These are phyloP conservation scores for Lyophyllum shimeji DNA, from an alignment of 768 basidiomycete species.

Conservation along the genomic window DNA sequence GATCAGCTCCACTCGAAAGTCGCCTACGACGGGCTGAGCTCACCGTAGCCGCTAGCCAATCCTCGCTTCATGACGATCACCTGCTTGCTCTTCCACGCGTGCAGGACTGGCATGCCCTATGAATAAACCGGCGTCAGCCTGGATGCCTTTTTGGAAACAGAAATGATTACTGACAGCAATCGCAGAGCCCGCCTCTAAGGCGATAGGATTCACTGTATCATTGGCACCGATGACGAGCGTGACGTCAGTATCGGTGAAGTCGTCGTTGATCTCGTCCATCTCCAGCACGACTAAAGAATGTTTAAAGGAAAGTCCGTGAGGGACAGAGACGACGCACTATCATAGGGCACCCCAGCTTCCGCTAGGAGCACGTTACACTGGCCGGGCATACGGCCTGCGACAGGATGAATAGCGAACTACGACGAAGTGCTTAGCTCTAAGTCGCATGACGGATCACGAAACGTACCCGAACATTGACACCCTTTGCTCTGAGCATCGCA, in stretches of 20 bases:
- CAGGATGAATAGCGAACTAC: constrained; percentile 83
- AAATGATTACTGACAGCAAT: constrained; percentile 54
- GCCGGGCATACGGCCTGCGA: constrained; percentile 91
- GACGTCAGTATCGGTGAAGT: constrained; percentile 87
- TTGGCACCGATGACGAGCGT: constrained; percentile 91
- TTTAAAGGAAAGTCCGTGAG: neutral
- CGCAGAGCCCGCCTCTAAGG: constrained; percentile 80
- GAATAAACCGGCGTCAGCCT: constrained; percentile 1
- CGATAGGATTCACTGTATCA: constrained; percentile 91
- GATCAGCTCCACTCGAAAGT: neutral
- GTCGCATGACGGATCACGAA: neutral
- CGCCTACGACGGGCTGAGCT: constrained; percentile 11
- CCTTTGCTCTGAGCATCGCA: constrained; percentile 67
- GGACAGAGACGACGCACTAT: constrained; percentile 49
- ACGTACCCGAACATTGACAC: constrained; percentile 67
- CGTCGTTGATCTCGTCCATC: constrained; percentile 95
- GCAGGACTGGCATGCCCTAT: constrained; percentile 88
- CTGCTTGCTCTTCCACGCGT: constrained; percentile 92
- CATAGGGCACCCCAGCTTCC: constrained; percentile 88
- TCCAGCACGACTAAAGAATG: constrained; percentile 74
- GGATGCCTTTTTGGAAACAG: neutral
- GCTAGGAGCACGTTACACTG: constrained; percentile 92
- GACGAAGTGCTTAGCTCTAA: neutral
- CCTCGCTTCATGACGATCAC: constrained; percentile 93
- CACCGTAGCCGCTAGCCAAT: constrained; percentile 86